A percentile compares a stretch with the other conserved stretches of the same genome.
These are phyloP conservation scores for Globisporangium heterothallicum DNA, from an alignment of 352 stramenopile species.

Conservation along the genomic window DNA sequence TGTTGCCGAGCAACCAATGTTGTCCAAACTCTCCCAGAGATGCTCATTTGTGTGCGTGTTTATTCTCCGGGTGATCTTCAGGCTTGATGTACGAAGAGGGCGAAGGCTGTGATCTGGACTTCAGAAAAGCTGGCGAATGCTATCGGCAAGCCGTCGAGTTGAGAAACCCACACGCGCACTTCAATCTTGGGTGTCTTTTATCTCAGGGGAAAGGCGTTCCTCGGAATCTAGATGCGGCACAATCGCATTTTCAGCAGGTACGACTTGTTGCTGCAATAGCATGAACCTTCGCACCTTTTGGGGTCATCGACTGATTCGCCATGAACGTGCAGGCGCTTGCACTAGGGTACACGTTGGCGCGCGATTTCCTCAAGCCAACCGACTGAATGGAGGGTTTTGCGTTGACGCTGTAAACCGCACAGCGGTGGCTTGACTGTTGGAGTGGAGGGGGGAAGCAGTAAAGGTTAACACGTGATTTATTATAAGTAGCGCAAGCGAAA, in stretches of 20 bases:
- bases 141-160: slow-evolving; percentile 47
- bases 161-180: slow-evolving; percentile 55
- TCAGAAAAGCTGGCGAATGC: slow-evolving; percentile 41
- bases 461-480: slow-evolving; percentile 11
- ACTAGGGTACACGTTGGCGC: slow-evolving; percentile 54
- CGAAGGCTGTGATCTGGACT: slow-evolving; percentile 65
- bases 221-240: slow-evolving; percentile 46
- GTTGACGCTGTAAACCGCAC: no score
- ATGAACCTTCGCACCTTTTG: not conserved
- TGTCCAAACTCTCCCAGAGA: no score
- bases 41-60: no score
- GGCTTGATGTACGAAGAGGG: slow-evolving; percentile 78
- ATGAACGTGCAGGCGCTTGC: slow-evolving; percentile 24
- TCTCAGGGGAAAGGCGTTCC: slow-evolving; percentile 54
- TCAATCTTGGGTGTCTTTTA: slow-evolving; percentile 72
- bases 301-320: not conserved
- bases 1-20: not conserved
- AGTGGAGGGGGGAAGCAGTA: slow-evolving; percentile 1
- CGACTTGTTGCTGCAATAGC: not conserved
- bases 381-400: no score
- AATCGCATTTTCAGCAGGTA: slow-evolving; percentile 56
- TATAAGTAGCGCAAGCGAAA: slow-evolving; percentile 8
- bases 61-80: slow-evolving; percentile 12
- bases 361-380: slow-evolving; percentile 36
- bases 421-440: slow-evolving; percentile 1